Conservation (phyloP, 140 eudicot species). For the Ambrosia hybrid region DNA sequence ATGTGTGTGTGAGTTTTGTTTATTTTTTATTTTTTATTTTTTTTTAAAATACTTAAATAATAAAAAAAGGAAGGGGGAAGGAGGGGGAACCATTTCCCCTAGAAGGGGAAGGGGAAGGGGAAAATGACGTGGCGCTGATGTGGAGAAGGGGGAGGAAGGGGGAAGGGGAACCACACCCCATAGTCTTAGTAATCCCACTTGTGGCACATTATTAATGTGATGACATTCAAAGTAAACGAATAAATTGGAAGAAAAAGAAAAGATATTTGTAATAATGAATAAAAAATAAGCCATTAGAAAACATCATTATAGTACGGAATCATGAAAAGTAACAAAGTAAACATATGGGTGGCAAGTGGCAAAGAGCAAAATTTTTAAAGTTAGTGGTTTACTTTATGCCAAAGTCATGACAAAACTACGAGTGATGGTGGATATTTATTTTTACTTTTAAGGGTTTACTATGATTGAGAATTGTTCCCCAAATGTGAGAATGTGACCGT, state of each 20-base stretch:
- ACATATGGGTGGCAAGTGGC: slow-evolving; percentile 3
- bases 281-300: neutral
- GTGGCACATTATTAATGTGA: neutral
- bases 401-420: slow-evolving; percentile 32
- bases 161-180: too few species aligned
- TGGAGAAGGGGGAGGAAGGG: too few species aligned
- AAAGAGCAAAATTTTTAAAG: slow-evolving; percentile 11
- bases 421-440: slow-evolving; percentile 31
- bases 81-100: too few species aligned
- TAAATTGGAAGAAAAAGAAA: neutral
- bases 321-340: slow-evolving; percentile 5
- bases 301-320: neutral
- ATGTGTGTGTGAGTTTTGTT: too few species aligned
- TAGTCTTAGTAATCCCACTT: neutral
- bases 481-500: slow-evolving; percentile 34
- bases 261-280: neutral
- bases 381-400: slow-evolving; percentile 33
- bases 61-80: too few species aligned
- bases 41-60: too few species aligned
- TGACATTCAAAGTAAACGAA: neutral
- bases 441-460: slow-evolving; percentile 23
- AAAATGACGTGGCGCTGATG: too few species aligned
- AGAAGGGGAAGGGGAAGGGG: too few species aligned
- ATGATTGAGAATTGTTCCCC: slow-evolving; percentile 46
- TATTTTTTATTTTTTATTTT: too few species aligned